phyloP scores from a whole-genome alignment of 805 yeast species.

The Candida silvicultrix region DNA sequence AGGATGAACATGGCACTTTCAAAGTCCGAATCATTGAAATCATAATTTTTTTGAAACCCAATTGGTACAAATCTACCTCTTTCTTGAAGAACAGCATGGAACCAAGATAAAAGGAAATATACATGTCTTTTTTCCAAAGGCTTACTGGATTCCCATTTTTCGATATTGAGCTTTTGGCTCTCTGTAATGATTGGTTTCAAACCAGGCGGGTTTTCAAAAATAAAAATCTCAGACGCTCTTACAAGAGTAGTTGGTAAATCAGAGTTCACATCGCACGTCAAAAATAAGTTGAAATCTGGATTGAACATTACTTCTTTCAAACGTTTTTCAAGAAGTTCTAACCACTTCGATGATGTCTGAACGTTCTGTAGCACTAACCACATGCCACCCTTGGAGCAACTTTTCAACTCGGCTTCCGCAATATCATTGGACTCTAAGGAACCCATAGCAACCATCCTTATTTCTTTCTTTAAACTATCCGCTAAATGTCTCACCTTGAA shows the following conservation, averaged over 20 bases:
- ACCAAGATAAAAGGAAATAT: slow-evolving; percentile 59
- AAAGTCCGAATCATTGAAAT: slow-evolving; percentile 71
- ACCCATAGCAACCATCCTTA: slow-evolving; percentile 62
- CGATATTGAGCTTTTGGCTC: slow-evolving; percentile 14
- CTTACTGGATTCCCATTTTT: slow-evolving; percentile 5
- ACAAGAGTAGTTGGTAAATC: slow-evolving; percentile 51
- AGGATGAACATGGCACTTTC: slow-evolving; percentile 40
- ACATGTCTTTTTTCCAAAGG: slow-evolving; percentile 43
- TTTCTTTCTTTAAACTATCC: slow-evolving; percentile 12
- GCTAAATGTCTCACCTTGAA: slow-evolving; percentile 44
- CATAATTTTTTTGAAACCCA: slow-evolving; percentile 58
- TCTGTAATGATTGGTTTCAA: slow-evolving; percentile 38
- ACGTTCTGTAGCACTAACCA: slow-evolving; percentile 82
- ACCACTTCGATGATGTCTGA: slow-evolving; percentile 66
- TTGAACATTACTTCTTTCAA: slow-evolving; percentile 27
- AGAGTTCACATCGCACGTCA: slow-evolving; percentile 52
- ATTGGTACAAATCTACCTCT: slow-evolving; percentile 53
- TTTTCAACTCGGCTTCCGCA: slow-evolving; percentile 48
- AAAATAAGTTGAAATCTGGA: slow-evolving; percentile 45
- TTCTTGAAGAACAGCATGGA: slow-evolving; percentile 57
- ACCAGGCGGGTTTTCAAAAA: slow-evolving; percentile 60
- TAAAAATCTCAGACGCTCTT: slow-evolving; percentile 45
- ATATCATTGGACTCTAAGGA: slow-evolving; percentile 54
- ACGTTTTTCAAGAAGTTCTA: slow-evolving; percentile 44
- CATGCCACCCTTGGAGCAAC: slow-evolving; percentile 39